Evolutionary conservation across 2,329 filamentous ascomycete genomes (phyloP), one percentile per base, ranked within the genome.

Genomic region (Epichloe scottii): DNA sequence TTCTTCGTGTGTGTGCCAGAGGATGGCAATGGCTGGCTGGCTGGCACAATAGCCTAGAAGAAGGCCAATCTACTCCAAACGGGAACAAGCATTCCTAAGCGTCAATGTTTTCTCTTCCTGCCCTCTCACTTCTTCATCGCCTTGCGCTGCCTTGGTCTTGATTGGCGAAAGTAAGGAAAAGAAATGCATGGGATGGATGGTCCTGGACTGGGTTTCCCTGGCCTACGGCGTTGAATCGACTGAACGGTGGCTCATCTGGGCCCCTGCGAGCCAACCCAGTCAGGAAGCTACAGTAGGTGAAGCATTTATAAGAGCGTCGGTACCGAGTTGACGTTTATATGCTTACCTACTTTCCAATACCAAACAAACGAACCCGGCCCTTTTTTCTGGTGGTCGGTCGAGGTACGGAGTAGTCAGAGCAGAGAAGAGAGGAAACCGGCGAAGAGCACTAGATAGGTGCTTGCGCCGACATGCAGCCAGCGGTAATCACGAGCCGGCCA

Each of bases 401-500:
- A 43, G 23, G 44, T 35, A n/a, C n/a, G n/a, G n/a, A 26, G 15
- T 35, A 21, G 17, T 2, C 39, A 8, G 39, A 2, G 21, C 39
- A 26, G 38, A 41, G 7, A 14, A 14, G 41, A 35, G 19, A 35
- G 34, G 40, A 53, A 26, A 53, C 34, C 23, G 51, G 45, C 42
- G 34, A 51, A 41, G 45, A n/a, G 48, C 41, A 40, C 21, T 4
- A 39, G 38, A 46, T 26, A 47, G 43, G 43, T 35, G 46, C 46
- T 17, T 49, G 39, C 43, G 39, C 46, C 51, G 47, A 42, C 7
- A 48, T 41, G 51, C 45, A 53, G 39, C 34, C 38, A 45, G 17
- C 4, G 8, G 26, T 30, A 3, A 51, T 21, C 33, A 19, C 45
- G 37, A 8, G 33, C 14, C n/a, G 34, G 19, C 51, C 51, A 53